These are phyloP conservation scores for Chrysochromulina parva DNA, from an alignment of 78 protist genomes.

Conservation along the genomic window DNA sequence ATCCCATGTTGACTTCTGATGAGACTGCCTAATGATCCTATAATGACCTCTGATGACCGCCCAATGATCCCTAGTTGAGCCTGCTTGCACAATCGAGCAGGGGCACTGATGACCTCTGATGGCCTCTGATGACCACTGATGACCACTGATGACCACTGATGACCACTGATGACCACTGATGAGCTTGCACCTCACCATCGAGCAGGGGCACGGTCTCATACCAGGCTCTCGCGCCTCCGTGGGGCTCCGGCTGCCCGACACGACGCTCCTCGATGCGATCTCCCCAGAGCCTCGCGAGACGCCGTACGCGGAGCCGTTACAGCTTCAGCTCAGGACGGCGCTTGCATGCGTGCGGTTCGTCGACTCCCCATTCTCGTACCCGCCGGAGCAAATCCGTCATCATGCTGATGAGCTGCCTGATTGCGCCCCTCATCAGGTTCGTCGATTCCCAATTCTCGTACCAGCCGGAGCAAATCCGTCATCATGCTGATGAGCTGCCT, in stretches of 20 bases:
- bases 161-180: too few relatives aligned
- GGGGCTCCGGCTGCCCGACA: conserved; percentile 26
- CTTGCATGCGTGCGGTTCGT: conserved; percentile 46
- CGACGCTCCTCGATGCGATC: conserved; percentile 33
- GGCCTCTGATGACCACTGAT: too few relatives aligned
- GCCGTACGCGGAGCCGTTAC: conserved; percentile 59
- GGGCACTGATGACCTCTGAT: not conserved
- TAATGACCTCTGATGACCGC: too few relatives aligned
- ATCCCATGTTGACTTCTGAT: too few relatives aligned
- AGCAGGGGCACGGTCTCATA: conserved; percentile 60
- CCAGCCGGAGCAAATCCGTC: too few relatives aligned
- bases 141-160: too few relatives aligned
- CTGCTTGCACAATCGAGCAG: not conserved
- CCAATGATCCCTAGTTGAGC: too few relatives aligned
- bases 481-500: too few relatives aligned
- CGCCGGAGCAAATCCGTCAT: not conserved
- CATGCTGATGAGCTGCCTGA: too few relatives aligned
- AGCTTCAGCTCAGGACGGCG: conserved; percentile 55
- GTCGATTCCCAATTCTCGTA: too few relatives aligned
- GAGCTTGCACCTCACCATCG: not conserved
- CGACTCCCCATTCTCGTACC: not conserved
- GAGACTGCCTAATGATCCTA: too few relatives aligned
- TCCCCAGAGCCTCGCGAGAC: conserved; percentile 49
- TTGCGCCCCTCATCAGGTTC: too few relatives aligned
- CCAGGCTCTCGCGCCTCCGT: conserved; percentile 60